Conservation (phyloP, 331 rosid genomes). For the Telfairia occidentalis region DNA sequence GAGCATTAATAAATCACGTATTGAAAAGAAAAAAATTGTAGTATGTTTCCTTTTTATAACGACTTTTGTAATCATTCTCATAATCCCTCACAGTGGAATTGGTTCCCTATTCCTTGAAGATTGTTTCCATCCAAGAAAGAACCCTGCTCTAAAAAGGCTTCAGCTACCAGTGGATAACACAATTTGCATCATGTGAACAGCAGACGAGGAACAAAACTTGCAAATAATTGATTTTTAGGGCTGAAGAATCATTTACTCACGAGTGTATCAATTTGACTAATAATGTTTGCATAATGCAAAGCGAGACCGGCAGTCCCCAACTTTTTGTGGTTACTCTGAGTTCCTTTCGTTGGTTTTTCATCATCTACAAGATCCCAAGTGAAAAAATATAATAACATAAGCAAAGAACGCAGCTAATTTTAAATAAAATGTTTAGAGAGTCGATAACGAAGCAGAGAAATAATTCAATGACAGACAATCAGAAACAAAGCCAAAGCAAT, state of each 20-base stretch:
- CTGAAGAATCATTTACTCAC: conserved; percentile 38
- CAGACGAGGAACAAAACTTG: neutral
- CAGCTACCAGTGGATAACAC: neutral
- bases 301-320: conserved; percentile 97
- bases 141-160: neutral
- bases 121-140: neutral
- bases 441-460: neutral
- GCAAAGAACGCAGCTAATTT: neutral
- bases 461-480: neutral
- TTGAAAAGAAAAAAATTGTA: neutral
- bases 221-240: neutral
- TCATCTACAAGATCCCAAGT: conserved; percentile 42
- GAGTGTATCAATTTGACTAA: conserved; percentile 82
- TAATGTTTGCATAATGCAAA: conserved; percentile 86
- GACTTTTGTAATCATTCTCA: neutral
- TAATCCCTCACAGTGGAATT: neutral
- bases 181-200: neutral
- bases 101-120: neutral
- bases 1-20: neutral
- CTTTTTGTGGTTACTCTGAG: conserved; percentile 45
- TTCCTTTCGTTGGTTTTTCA: conserved; percentile 36
- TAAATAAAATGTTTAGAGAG: neutral
- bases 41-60: neutral
- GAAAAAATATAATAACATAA: neutral
- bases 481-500: neutral